Evolutionary conservation across 352 stramenopile species (phyloP), one percentile per base, ranked within the genome.

Genomic region (Plasmopara halstedii): DNA sequence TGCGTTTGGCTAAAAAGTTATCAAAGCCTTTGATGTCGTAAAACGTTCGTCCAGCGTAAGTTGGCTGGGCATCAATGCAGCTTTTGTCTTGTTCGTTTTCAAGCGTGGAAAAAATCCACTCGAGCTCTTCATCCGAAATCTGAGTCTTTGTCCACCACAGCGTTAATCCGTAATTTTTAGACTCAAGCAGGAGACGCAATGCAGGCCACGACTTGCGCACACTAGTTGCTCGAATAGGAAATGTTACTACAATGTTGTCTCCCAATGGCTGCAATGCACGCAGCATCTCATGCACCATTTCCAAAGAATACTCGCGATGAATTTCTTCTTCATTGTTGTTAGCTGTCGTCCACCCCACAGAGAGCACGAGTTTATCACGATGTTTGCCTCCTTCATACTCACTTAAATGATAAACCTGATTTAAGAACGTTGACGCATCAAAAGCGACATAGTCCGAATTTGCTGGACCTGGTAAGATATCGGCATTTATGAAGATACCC

Each of bases 1-100:
- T 46, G 6, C 63, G 60, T 14, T 58, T 61, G 19, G 48, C 50
- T 2, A 83, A 31, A 38, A 83, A 87, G 1, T 42, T 55, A 9
- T 81, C 62, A 46, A 88, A 85, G 13, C 76, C 76, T 3, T 68
- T 50, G 27, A 88, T 84, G 36, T 88, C 76, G 62, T 88, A 88
- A 44, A 83, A 88, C 7, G 76, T 84, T 33, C 73, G 63, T 41
- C 53, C 46, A 0, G 62, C 54, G 42, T 74, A 72, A 4, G 1
- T 56, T 26, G 6, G 26, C 9, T 31, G n/a, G 6, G 11, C 25
- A 3, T 31, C 37, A 17, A 46, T 26, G 25, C 17, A 13, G 25
- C 54, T 41, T 3, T 25, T 25, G 20, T 65, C 31, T 35, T 14
- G 2, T 17, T 6, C 33, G 22, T 9, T 34, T 13, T 61, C 44